Evolutionary conservation across 2,329 filamentous ascomycete species (phyloP), one percentile per base, ranked within the genome.

Genomic region (Cephalotrichum gorgonifer): DNA sequence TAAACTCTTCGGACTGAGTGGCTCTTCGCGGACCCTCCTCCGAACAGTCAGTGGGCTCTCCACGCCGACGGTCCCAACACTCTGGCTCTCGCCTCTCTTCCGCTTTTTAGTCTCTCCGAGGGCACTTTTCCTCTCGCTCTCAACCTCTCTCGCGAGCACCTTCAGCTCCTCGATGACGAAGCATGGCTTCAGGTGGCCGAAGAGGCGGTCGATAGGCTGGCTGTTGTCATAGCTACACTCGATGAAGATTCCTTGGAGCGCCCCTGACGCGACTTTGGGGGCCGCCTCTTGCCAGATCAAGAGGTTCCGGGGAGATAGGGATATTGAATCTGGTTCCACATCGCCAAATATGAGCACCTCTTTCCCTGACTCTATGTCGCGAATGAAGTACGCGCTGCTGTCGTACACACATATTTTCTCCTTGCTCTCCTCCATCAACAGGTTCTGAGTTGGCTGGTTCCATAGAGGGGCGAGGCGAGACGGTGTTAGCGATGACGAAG

Each of bases 301-400:
- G n/a, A 76, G 69, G 55, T 93, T 97, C 23, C 90, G 81, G 1
- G 91, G 89, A 1, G 79, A 84, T 2, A 91, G 66, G 0, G 88
- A 94, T 25, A 97, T 67, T 8, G 81, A 84, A 64, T 98, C 93
- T 1, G 93, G 89, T 61, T 98, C 93, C 33, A 97, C 87, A 56
- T 98, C 93, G 17, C 93, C 93, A 61, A 96, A 97, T 44, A 98
- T 86, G 52, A 98, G 78, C 3, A 97, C 79, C 65, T 98, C 91
- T 28, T 77, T 76, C 2, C 79, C 77, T 0, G 81, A 85, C 1
- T 69, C 62, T 30, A 83, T 72, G 52, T 93, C 86, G 33, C 88
- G 85, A 54, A 98, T 86, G 64, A 98, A 97, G 65, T 90, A 97
- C 1, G 88, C 91, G 17, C 89, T 93, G 54, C 88, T 95, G 62